Conservation (phyloP, 2,329 filamentous ascomycete species). For the Magnaporthales sp. region DNA sequence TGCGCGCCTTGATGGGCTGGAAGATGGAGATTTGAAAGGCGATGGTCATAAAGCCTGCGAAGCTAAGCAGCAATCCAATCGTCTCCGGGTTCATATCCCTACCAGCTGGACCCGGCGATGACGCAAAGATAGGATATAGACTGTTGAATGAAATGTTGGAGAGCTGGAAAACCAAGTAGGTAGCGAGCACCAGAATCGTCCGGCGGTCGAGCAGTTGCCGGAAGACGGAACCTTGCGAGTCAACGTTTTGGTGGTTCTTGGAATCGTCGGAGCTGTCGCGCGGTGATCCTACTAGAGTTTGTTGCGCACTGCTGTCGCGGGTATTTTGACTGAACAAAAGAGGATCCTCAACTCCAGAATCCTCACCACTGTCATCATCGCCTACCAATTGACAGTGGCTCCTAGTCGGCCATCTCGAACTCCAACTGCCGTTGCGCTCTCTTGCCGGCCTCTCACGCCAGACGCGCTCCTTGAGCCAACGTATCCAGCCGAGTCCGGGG, state of each 20-base stretch:
- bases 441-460: background rate
- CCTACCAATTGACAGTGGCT: constrained; percentile 5
- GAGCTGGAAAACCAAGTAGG: constrained; percentile 89
- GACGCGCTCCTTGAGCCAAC: background rate
- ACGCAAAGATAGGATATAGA: constrained; percentile 86
- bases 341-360: background rate
- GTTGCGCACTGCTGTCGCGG: background rate
- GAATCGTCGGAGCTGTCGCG: constrained; percentile 13
- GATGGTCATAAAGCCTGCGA: constrained; percentile 79
- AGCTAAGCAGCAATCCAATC: constrained; percentile 77
- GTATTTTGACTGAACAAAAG: background rate
- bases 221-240: constrained; percentile 28
- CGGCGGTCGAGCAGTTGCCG: constrained; percentile 66
- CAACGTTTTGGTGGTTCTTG: constrained; percentile 8
- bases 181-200: constrained; percentile 70
- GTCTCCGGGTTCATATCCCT: constrained; percentile 66
- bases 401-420: constrained; percentile 15
- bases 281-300: constrained; percentile 5
- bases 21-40: constrained; percentile 85
- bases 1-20: constrained; percentile 63
- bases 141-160: constrained; percentile 94
- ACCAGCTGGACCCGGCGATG: constrained; percentile 66
- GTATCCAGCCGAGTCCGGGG: constrained; percentile 18
- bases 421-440: constrained; percentile 16
- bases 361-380: background rate